Base-by-base conservation (phyloP, 768 basidiomycete genomes). In the Mycena sanguinolenta region DNA sequence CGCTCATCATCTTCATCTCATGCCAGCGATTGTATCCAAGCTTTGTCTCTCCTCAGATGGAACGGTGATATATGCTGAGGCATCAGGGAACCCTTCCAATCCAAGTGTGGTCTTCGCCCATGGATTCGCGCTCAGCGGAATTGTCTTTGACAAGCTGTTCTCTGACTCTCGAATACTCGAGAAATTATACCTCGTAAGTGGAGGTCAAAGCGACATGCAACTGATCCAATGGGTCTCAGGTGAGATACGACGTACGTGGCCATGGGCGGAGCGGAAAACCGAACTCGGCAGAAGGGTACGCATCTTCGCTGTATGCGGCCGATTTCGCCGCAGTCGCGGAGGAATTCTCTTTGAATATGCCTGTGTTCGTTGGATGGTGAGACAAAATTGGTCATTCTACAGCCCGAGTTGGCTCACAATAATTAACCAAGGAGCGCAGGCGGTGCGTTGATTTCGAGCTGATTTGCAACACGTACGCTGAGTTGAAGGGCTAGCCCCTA, bases 101-200 rank as follows among this genome's bases (percentile, higher is more conserved):
- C 80, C 78, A 21, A 71, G 77, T 36, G 69, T 82, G 32, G 78
- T 83, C 60, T 82, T 82, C 71, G 76, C 79, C 3, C 82, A 80
- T 64, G 82, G 82, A 8, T 74, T 83, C 63, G 72, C 75, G 5
- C 74, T 78, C 58, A 77, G 76, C 23, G 70, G 73, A 23, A 71
- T 76, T 49, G 75, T 74, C 42, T 83, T 78, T 66, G 80, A 81
- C 58, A 63, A 73, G 58, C 75, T 80, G 65, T 81, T 82, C 71
- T 57, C 67, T 17, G 77, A 80, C 65, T 0, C 25, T 0, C 58
- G 66, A 16, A 27, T 74, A 66, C 61, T 74, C 44, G 67, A 71
- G 10, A 71, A 68, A 36, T 36, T 74, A 28, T 74, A 69, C 32
- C 69, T 74, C n/a, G 70, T 65, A 17, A 19, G 60, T 63, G 25